Base-by-base conservation (phyloP, 139 green algal genomes). In the Haematococcus lacustris region DNA sequence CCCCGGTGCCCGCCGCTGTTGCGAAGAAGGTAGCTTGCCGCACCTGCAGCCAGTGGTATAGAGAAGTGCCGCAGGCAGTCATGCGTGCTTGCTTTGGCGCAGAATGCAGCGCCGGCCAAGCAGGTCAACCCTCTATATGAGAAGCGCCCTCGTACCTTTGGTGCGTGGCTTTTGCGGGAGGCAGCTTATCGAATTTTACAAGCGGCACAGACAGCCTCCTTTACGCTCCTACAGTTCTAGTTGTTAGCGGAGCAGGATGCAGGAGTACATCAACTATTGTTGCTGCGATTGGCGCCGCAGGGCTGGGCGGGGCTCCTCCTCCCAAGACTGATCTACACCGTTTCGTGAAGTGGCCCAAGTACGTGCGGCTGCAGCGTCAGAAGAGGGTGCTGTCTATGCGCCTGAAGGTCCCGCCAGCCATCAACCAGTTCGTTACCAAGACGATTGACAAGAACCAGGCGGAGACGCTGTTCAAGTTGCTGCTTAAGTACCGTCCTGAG, bases 321-420 rank as follows among this genome's bases (percentile, higher is more conserved):
- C 89, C 91, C 41, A 97, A 96, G 83, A 83, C 82, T 41, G 92
- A 98, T 78, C 79, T 99, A 76, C 91, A 93, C 88, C 87, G 96
- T 66, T 98, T 97, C 76, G 96, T 99, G 6, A 97, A 96, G 86
- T 99, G 96, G 96, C 96, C 96, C 74, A 97, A 97, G 83, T 99
- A 99, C 78, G 93, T 99, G 71, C 93, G 94, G 75, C 88, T 98
- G 70, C 96, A 99, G 89, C 78, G 95, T n/a, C 92, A 98, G 82
- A 88, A 91, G 77, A 87, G 94, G 71, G 89, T 99, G 72, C 86
- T 99, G 34, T 88, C 90, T 69, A 92, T 97, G 89, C 91, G 93
- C 60, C 87, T 97, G 6, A 97, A 96, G 86, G 75, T 82, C 63
- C 84, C 85, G 0, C 83, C 85, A 61, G 78, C 75, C 1, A 77